Conservation (phyloP, 2,329 filamentous ascomycete genomes). For the Neocucurbitaria cava region DNA sequence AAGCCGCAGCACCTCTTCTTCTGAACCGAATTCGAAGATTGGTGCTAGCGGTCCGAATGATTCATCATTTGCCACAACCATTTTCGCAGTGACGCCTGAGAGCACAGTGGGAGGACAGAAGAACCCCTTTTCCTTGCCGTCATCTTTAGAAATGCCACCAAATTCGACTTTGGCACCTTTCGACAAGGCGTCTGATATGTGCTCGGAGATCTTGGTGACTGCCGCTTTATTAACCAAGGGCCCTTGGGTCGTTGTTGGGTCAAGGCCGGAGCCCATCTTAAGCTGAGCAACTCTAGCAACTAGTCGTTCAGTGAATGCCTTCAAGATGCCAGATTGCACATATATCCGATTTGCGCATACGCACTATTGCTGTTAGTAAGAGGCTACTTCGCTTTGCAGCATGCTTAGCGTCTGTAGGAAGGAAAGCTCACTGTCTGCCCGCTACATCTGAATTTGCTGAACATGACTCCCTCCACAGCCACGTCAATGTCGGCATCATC, state of each 20-base stretch:
- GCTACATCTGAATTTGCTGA: conserved; percentile 2
- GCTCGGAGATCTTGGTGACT: conserved; percentile 35
- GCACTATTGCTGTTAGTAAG: not conserved
- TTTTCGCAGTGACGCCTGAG: conserved; percentile 14
- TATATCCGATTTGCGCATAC: conserved; percentile 55
- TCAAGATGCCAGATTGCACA: conserved; percentile 52
- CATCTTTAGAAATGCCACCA: conserved; percentile 55
- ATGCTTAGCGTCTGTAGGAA: conserved; percentile 2
- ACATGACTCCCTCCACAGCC: conserved; percentile 39
- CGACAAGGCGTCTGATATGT: conserved; percentile 30
- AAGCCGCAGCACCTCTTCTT: conserved; percentile 63
- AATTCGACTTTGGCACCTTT: conserved; percentile 48
- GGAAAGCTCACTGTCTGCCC: conserved; percentile 9
- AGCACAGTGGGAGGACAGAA: conserved; percentile 54
- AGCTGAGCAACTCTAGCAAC: conserved; percentile 53
- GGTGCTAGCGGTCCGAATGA: conserved; percentile 68
- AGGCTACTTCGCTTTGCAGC: not conserved
- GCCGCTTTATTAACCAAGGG: conserved; percentile 39
- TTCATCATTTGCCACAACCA: conserved; percentile 56
- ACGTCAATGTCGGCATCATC: conserved; percentile 65
- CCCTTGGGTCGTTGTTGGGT: conserved; percentile 59
- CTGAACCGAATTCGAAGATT: conserved; percentile 65
- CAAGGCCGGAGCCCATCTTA: conserved; percentile 60
- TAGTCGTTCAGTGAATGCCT: conserved; percentile 41
- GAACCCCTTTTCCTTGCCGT: conserved; percentile 53